phyloP scores from a whole-genome alignment of 345 rosid species.

The Reutealis trisperma region DNA sequence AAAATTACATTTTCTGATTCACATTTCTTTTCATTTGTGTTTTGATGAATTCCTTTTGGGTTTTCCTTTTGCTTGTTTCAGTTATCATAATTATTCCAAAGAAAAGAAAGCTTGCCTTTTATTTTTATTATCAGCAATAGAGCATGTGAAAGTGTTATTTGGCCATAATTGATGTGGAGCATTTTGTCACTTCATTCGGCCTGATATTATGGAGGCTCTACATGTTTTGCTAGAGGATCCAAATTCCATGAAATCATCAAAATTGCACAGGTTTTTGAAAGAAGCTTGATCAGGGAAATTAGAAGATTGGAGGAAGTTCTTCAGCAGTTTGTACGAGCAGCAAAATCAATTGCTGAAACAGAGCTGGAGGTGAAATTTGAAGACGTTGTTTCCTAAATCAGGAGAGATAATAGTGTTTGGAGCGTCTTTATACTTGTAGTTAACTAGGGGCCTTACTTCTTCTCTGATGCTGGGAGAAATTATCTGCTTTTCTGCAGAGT shows the following conservation, averaged over 20 bases:
- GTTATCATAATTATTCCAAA: too few species aligned
- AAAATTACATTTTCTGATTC: too few species aligned
- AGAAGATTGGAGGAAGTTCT: slow-evolving; percentile 96
- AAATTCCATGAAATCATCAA: slow-evolving; percentile 95
- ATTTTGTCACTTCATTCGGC: slow-evolving; percentile 79
- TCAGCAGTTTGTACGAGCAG: slow-evolving; percentile 89
- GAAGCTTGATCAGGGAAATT: slow-evolving; percentile 94
- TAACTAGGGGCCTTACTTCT: neutral
- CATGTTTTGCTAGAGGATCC: slow-evolving; percentile 96
- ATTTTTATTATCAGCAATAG: too few species aligned
- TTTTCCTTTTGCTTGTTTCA: too few species aligned
- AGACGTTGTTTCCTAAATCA: slow-evolving; percentile 83
- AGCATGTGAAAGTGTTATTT: too few species aligned
- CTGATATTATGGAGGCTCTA: slow-evolving; percentile 95
- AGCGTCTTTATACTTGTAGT: slow-evolving; percentile 84
- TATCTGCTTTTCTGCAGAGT: neutral
- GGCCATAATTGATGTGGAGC: slow-evolving; percentile 63
- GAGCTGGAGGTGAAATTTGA: slow-evolving; percentile 80
- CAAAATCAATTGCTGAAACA: slow-evolving; percentile 85
- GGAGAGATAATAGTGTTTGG: slow-evolving; percentile 97
- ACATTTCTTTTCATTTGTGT: too few species aligned
- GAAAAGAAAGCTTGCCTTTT: too few species aligned
- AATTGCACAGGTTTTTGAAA: slow-evolving; percentile 89
- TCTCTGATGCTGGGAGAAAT: neutral
- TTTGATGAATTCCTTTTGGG: too few species aligned